Percentiles rank a stretch among this genome's conserved stretches.
These are phyloP conservation scores for Lachnellula suecica DNA, from an alignment of 2,329 filamentous ascomycete genomes.

Conservation along the genomic window DNA sequence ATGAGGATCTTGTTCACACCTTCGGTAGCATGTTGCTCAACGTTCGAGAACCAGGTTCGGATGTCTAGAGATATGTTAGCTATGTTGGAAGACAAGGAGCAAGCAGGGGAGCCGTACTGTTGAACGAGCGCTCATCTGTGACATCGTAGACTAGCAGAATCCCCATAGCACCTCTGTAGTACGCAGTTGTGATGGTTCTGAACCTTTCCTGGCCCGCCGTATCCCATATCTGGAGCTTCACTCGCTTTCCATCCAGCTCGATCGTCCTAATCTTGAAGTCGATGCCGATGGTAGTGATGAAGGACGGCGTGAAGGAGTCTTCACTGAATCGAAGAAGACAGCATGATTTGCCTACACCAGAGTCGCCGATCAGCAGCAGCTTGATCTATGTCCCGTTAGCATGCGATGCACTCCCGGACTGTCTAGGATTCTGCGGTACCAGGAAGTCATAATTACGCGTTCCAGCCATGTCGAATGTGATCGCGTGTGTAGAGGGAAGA, in stretches of 20 bases:
- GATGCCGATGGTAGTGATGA: constrained; percentile 99
- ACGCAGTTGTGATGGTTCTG: constrained; percentile 97
- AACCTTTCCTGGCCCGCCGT: constrained; percentile 98
- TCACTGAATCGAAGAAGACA: constrained; percentile 96
- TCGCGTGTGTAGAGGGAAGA: constrained; percentile 14
- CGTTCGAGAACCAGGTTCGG: constrained; percentile 99
- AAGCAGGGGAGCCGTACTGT: constrained; percentile 58
- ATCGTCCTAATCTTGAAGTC: constrained; percentile 99
- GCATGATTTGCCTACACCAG: constrained; percentile 99
- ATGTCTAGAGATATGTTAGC: constrained; percentile 65
- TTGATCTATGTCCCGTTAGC: constrained; percentile 58
- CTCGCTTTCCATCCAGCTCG: constrained; percentile 96
- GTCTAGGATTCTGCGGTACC: constrained; percentile 53
- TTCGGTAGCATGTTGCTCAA: constrained; percentile 97
- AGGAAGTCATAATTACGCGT: constrained; percentile 99
- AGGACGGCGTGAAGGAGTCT: constrained; percentile 98
- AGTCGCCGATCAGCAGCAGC: constrained; percentile 99
- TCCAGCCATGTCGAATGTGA: constrained; percentile 70
- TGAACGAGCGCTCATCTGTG: constrained; percentile 99
- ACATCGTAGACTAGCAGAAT: constrained; percentile 98
- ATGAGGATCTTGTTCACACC: constrained; percentile 99
- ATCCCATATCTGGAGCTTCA: constrained; percentile 99
- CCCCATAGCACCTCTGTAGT: constrained; percentile 98
- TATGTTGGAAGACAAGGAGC: neutral
- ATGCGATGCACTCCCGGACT: neutral